phyloP scores from a whole-genome alignment of 345 rosid species.

The Limnanthes douglasii region DNA sequence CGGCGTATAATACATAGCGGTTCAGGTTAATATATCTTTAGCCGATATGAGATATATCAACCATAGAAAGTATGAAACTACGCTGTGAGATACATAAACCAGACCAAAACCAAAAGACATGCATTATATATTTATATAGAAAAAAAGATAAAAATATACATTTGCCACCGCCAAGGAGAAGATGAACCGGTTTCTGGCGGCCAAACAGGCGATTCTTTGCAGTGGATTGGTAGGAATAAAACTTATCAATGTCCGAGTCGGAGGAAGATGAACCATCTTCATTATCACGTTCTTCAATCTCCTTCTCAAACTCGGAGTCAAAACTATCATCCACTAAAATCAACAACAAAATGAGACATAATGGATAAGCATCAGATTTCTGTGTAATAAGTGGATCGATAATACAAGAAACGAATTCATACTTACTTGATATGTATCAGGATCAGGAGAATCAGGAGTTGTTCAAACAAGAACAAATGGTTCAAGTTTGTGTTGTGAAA shows the following conservation, averaged over 20 bases:
- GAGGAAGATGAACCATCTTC: conserved; percentile 11
- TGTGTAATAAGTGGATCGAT: background rate
- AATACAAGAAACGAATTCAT: background rate
- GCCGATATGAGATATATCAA: no score
- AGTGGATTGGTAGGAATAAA: conserved; percentile 1
- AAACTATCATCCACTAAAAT: conserved; percentile 6
- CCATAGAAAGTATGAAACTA: no score
- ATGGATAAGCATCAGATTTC: background rate
- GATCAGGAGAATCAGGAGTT: background rate
- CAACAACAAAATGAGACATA: background rate
- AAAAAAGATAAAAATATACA: conserved; percentile 4
- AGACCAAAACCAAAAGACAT: background rate
- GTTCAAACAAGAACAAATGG: background rate
- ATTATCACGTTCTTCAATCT: conserved; percentile 4
- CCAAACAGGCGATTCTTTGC: conserved; percentile 23
- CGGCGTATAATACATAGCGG: no score
- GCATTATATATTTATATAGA: background rate
- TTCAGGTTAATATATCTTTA: no score
- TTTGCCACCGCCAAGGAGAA: conserved; percentile 31
- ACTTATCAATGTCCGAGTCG: conserved; percentile 12
- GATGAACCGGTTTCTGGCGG: conserved; percentile 24
- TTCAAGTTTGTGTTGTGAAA: background rate
- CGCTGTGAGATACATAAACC: no score
- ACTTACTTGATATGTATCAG: background rate
- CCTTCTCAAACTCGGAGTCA: conserved; percentile 4